A percentile compares a stretch with the other conserved stretches of the same genome.
Evolutionary conservation across 805 yeast species (phyloP).

Genomic region (Suhomyces sp.): DNA sequence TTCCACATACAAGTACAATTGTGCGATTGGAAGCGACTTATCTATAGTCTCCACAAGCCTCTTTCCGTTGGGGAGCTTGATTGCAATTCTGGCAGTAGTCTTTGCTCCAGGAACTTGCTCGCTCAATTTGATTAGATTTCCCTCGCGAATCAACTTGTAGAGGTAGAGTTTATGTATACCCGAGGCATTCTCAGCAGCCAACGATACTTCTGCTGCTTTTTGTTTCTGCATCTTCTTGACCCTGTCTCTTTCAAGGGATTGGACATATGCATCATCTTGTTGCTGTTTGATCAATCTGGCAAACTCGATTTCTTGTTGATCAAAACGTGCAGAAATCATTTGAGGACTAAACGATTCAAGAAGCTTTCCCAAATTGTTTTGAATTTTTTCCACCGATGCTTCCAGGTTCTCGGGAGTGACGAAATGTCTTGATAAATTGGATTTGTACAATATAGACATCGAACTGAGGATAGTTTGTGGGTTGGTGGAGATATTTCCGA

Average conservation of each 20-base stretch:
- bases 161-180: background rate
- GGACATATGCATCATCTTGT: constrained; percentile 43
- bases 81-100: constrained; percentile 33
- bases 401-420: constrained; percentile 19
- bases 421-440: constrained; percentile 22
- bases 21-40: constrained; percentile 38
- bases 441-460: constrained; percentile 38
- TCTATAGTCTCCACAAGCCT: constrained; percentile 46
- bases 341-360: constrained; percentile 38
- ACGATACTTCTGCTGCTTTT: constrained; percentile 11
- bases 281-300: constrained; percentile 39
- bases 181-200: background rate
- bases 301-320: constrained; percentile 41
- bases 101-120: background rate
- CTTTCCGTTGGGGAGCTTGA: constrained; percentile 55
- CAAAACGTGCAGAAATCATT: constrained; percentile 35
- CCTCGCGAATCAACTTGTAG: background rate
- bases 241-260: constrained; percentile 50
- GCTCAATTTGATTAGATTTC: background rate
- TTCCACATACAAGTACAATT: constrained; percentile 53
- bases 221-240: constrained; percentile 49
- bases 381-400: constrained; percentile 24
- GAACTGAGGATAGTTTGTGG: constrained; percentile 35
- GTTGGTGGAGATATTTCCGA: constrained; percentile 36
- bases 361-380: constrained; percentile 22